Percentiles rank a stretch among this genome's conserved stretches.
phyloP scores from a whole-genome alignment of 2,329 filamentous ascomycete species.

The Akanthomyces uredinophilus region DNA sequence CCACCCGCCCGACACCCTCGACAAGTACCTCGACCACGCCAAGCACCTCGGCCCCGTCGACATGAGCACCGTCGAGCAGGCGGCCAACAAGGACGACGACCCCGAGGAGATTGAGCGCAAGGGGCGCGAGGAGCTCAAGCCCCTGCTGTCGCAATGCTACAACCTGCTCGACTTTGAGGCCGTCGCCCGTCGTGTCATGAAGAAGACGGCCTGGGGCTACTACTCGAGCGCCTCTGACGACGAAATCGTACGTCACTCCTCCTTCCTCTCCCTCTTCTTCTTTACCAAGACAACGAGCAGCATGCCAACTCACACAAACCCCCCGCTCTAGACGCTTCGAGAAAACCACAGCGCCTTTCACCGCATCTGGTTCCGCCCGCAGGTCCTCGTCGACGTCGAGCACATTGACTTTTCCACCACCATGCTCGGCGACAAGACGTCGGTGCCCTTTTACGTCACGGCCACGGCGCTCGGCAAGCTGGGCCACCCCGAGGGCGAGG shows the following conservation, averaged over 20 bases:
- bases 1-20: conserved; percentile 78
- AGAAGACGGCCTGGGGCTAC: conserved; percentile 95
- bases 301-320: not conserved
- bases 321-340: conserved; percentile 64
- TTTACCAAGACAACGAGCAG: too few species aligned
- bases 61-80: conserved; percentile 73
- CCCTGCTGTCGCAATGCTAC: conserved; percentile 79
- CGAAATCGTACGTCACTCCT: conserved; percentile 33
- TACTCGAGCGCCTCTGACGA: conserved; percentile 79
- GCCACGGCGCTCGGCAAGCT: conserved; percentile 94
- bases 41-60: conserved; percentile 90
- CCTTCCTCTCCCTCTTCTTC: not conserved
- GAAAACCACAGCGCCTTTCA: conserved; percentile 97
- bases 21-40: conserved; percentile 74
- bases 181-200: conserved; percentile 86
- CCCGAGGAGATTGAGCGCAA: conserved; percentile 59
- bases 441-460: conserved; percentile 92
- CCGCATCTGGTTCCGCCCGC: conserved; percentile 93
- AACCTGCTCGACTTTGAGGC: conserved; percentile 95
- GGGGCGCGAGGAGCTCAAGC: conserved; percentile 70
- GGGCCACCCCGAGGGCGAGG: conserved; percentile 89
- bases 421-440: conserved; percentile 83
- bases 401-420: conserved; percentile 81
- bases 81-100: conserved; percentile 62
- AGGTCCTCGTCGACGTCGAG: conserved; percentile 83